These are phyloP conservation scores for Amanita subjunquillea DNA, from an alignment of 768 basidiomycete species.

Conservation along the genomic window DNA sequence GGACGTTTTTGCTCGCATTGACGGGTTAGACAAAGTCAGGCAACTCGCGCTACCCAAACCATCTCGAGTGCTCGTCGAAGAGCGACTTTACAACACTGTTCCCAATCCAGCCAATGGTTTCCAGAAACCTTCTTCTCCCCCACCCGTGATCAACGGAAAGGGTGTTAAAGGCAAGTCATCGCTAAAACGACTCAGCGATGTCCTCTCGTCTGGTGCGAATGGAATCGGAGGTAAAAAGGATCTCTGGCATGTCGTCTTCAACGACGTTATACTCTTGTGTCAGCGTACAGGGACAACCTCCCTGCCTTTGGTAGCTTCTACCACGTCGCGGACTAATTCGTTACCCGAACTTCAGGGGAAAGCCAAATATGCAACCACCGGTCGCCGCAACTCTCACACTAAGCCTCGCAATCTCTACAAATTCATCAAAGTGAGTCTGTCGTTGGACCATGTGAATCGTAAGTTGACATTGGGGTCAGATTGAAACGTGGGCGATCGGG, in stretches of 20 bases:
- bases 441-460: neutral
- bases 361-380: constrained; percentile 76
- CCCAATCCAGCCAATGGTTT: constrained; percentile 12
- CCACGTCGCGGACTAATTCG: constrained; percentile 63
- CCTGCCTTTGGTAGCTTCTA: constrained; percentile 59
- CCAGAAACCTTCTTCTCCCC: constrained; percentile 29
- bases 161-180: constrained; percentile 75
- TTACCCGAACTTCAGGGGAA: constrained; percentile 79
- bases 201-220: constrained; percentile 40
- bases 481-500: constrained; percentile 82
- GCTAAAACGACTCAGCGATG: constrained; percentile 84
- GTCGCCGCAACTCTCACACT: constrained; percentile 63
- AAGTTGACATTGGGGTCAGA: constrained; percentile 29
- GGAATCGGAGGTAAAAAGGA: constrained; percentile 68
- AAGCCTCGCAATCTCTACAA: constrained; percentile 90
- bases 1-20: constrained; percentile 92
- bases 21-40: constrained; percentile 89
- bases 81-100: constrained; percentile 43
- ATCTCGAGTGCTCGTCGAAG: constrained; percentile 79
- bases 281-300: constrained; percentile 86
- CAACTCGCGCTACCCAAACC: constrained; percentile 89
- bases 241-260: constrained; percentile 91
- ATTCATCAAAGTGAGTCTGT: constrained; percentile 65
- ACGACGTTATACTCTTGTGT: constrained; percentile 90
- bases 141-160: constrained; percentile 37